Conservation (phyloP, 176 grass and related monocot species). For the Triticum dicoccoides region DNA sequence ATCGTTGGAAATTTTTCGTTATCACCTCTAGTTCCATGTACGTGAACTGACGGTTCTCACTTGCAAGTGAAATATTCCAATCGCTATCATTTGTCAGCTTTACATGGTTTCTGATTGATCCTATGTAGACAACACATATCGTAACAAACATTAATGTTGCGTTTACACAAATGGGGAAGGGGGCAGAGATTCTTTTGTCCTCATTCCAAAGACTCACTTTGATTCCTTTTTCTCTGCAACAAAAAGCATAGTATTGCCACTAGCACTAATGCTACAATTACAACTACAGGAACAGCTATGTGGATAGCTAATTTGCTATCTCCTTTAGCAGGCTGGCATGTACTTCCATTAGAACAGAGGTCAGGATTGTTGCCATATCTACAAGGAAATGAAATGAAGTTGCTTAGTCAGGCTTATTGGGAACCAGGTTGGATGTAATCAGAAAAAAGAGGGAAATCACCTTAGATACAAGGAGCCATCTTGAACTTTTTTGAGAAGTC, state of each 20-base stretch:
- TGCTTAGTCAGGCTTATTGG: not conserved
- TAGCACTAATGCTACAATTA: conserved; percentile 6
- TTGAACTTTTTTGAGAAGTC: conserved; percentile 38
- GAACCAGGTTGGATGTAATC: too few species aligned
- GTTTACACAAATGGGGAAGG: too few species aligned
- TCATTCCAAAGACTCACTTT: too few species aligned
- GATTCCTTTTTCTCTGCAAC: too few species aligned
- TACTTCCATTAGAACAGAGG: conserved; percentile 29
- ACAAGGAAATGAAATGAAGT: not conserved
- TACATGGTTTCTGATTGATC: too few species aligned
- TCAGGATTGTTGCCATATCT: conserved; percentile 39
- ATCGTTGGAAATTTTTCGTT: not conserved
- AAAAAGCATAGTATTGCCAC: conserved; percentile 7
- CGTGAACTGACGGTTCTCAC: not conserved
- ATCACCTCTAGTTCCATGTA: not conserved
- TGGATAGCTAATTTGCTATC: conserved; percentile 19
- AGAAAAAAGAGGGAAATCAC: not conserved
- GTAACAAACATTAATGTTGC: too few species aligned
- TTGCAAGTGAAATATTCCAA: not conserved
- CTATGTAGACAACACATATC: too few species aligned
- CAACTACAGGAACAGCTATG: conserved; percentile 33
- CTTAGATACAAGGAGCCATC: conserved; percentile 43
- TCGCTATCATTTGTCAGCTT: not conserved
- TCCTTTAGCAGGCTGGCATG: conserved; percentile 25
- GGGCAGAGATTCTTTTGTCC: too few species aligned